A percentile compares a stretch with the other conserved stretches of the same genome.
Evolutionary conservation across 306 rosid species (phyloP).

Genomic region (Abrus pulchellus): DNA sequence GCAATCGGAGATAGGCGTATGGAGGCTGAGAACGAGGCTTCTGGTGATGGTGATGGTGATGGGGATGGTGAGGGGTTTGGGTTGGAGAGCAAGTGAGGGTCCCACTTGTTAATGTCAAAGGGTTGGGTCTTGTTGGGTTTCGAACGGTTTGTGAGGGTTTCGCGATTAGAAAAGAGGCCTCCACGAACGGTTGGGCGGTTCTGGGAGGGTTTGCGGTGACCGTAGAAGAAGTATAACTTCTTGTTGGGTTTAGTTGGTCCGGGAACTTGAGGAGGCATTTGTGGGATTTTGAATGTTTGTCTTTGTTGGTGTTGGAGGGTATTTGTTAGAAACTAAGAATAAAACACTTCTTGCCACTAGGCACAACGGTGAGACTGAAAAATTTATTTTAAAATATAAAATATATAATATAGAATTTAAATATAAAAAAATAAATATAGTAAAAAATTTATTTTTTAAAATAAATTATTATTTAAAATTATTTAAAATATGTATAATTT

Average conservation of each 20-base stretch:
- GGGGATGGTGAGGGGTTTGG: slow-evolving; percentile 36
- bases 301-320: too few species aligned
- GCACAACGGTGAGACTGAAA: too few species aligned
- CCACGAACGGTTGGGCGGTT: slow-evolving; percentile 81
- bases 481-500: too few species aligned
- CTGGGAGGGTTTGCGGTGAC: slow-evolving; percentile 82
- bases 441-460: too few species aligned
- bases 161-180: slow-evolving; percentile 76
- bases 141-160: slow-evolving; percentile 35
- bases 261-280: slow-evolving; percentile 63
- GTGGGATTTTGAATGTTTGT: not conserved
- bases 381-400: too few species aligned
- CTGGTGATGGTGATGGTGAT: slow-evolving; percentile 36
- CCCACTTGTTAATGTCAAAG: slow-evolving; percentile 74
- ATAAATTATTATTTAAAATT: too few species aligned
- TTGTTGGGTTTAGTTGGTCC: slow-evolving; percentile 50
- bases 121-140: slow-evolving; percentile 51
- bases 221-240: slow-evolving; percentile 66
- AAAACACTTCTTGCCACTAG: too few species aligned
- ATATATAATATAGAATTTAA: too few species aligned
- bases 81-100: slow-evolving; percentile 61
- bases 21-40: slow-evolving; percentile 48
- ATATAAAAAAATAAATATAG: too few species aligned
- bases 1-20: slow-evolving; percentile 77
- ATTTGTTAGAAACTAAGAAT: too few species aligned